Conservation (phyloP, 257 asterid genomes). For the Nicotiana obtusifolia region DNA sequence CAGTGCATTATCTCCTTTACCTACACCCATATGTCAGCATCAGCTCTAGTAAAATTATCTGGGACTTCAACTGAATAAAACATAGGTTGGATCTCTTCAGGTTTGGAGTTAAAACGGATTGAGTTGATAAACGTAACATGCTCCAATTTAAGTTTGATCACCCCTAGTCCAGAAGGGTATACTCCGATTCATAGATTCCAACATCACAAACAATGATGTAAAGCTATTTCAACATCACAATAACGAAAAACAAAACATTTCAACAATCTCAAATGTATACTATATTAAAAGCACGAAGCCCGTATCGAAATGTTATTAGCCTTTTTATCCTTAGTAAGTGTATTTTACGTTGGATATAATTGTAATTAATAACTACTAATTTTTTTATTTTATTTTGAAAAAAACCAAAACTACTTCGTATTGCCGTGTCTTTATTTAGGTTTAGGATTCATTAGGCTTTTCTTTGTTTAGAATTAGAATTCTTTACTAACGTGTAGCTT, state of each 20-base stretch:
- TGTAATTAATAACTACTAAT: too few relatives aligned
- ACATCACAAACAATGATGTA: not conserved
- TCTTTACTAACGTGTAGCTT: too few relatives aligned
- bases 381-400: too few relatives aligned
- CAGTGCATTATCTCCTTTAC: conserved; percentile 87
- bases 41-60: not conserved
- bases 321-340: too few relatives aligned
- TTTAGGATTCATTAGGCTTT: too few relatives aligned
- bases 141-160: not conserved
- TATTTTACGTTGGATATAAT: too few relatives aligned
- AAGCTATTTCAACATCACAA: not conserved
- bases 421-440: too few relatives aligned
- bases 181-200: not conserved
- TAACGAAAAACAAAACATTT: not conserved
- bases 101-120: not conserved
- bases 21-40: conserved; percentile 29
- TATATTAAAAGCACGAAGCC: too few relatives aligned
- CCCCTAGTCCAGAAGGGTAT: not conserved
- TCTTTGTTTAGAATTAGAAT: too few relatives aligned
- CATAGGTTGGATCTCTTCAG: not conserved
- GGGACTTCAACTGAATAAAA: not conserved
- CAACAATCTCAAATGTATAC: not conserved
- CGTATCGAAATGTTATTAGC: too few relatives aligned
- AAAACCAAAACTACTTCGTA: too few relatives aligned
- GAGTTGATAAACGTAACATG: not conserved